Conservation (phyloP, 306 rosid species). For the Medicago arabica region DNA sequence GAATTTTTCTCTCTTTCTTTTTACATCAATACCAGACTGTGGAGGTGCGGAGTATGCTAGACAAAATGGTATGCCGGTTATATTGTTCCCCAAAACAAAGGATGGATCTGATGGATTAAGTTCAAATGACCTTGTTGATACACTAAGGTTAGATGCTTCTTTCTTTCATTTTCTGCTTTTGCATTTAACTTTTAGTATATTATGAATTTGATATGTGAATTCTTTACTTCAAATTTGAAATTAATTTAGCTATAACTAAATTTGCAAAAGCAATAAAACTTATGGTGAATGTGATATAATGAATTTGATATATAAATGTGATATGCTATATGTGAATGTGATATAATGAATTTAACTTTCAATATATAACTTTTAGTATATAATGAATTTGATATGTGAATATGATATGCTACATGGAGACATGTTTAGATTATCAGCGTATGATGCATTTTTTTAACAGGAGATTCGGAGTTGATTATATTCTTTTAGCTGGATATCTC, state of each 20-base stretch:
- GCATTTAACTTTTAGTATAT: conserved; percentile 26
- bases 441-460: conserved; percentile 43
- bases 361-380: too few relatives aligned
- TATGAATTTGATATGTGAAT: not conserved
- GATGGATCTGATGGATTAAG: conserved; percentile 56
- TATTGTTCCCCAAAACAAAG: conserved; percentile 64
- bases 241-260: not conserved
- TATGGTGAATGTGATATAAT: too few relatives aligned
- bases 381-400: too few relatives aligned
- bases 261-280: not conserved
- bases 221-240: conserved; percentile 11
- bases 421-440: conserved; percentile 22
- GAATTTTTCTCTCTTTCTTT: not conserved
- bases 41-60: conserved; percentile 89
- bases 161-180: conserved; percentile 30
- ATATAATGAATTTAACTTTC: too few relatives aligned
- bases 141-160: conserved; percentile 59
- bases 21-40: conserved; percentile 54
- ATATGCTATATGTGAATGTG: too few relatives aligned
- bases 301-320: too few relatives aligned
- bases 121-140: conserved; percentile 63
- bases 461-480: conserved; percentile 72
- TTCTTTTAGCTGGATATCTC: conserved; percentile 89
- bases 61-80: conserved; percentile 69
- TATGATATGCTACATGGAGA: conserved; percentile 17